phyloP scores from a whole-genome alignment of 768 basidiomycete genomes.

The Lyophyllum shimeji region DNA sequence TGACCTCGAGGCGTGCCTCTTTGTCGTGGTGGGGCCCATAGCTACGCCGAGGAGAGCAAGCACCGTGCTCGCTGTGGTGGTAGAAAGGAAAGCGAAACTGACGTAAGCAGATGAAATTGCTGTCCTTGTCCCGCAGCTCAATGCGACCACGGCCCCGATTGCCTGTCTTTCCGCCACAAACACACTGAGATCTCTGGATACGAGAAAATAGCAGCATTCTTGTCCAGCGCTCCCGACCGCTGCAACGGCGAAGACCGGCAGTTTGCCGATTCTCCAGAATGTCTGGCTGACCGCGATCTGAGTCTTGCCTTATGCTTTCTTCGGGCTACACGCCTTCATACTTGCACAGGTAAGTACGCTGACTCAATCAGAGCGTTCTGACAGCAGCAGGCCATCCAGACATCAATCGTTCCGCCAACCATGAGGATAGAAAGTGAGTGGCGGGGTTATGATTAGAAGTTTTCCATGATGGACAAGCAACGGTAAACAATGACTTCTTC shows the following conservation, averaged over 20 bases:
- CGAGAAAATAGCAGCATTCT: neutral
- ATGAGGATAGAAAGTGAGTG: neutral
- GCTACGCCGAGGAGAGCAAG: slow-evolving; percentile 6
- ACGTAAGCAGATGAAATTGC: slow-evolving; percentile 16
- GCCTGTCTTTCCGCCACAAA: neutral
- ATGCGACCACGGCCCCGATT: neutral
- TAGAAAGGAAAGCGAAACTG: slow-evolving; percentile 17
- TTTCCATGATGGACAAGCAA: neutral
- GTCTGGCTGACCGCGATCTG: neutral
- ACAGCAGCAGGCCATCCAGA: neutral
- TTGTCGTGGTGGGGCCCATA: slow-evolving; percentile 35
- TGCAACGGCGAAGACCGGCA: no score
- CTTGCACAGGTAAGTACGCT: neutral
- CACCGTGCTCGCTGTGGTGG: slow-evolving; percentile 13
- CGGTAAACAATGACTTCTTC: neutral
- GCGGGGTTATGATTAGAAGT: neutral
- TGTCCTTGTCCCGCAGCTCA: neutral
- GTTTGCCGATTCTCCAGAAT: neutral
- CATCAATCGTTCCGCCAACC: neutral
- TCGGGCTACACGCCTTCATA: neutral
- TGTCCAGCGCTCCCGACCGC: neutral
- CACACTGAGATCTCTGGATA: neutral
- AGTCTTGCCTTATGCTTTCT: neutral
- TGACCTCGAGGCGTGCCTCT: slow-evolving; percentile 60
- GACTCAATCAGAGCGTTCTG: neutral